A percentile compares a stretch with the other conserved stretches of the same genome.
phyloP scores from a whole-genome alignment of 2,329 filamentous ascomycete genomes.

The Fusarium annulatum region DNA sequence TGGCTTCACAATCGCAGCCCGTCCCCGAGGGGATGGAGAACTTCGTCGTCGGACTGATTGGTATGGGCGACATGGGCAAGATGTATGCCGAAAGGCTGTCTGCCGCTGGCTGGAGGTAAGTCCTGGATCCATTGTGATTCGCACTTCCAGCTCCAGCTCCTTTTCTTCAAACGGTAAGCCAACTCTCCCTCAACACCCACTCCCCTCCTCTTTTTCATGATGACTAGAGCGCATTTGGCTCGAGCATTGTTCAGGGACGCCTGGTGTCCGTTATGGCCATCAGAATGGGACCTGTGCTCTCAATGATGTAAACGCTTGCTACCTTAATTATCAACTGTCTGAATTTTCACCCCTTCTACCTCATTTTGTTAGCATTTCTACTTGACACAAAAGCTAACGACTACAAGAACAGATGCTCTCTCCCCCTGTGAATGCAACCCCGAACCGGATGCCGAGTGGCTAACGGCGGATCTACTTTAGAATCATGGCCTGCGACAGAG shows the following conservation, averaged over 20 bases:
- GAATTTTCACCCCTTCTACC: constrained; percentile 58
- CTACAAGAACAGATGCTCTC: constrained; percentile 32
- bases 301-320: constrained; percentile 99
- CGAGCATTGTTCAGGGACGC: constrained; percentile 83
- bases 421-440: constrained; percentile 6
- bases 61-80: constrained; percentile 99
- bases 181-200: constrained; percentile 5
- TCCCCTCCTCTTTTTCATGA: constrained; percentile 68
- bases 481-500: constrained; percentile 92
- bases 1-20: constrained; percentile 43
- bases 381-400: constrained; percentile 37
- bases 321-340: constrained; percentile 86
- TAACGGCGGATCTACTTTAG: constrained; percentile 60
- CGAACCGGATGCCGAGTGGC: constrained; percentile 43
- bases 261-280: constrained; percentile 81
- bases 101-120: constrained; percentile 93
- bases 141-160: constrained; percentile 25
- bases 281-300: constrained; percentile 70
- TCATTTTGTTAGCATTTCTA: constrained; percentile 20
- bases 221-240: constrained; percentile 99
- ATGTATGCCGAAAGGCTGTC: constrained; percentile 95
- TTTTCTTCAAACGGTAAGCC: constrained; percentile 39
- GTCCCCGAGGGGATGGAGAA: constrained; percentile 66
- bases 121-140: constrained; percentile 33
- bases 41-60: constrained; percentile 91